These are phyloP conservation scores for Starmera dryadoides DNA, from an alignment of 805 yeast species.

Conservation along the genomic window DNA sequence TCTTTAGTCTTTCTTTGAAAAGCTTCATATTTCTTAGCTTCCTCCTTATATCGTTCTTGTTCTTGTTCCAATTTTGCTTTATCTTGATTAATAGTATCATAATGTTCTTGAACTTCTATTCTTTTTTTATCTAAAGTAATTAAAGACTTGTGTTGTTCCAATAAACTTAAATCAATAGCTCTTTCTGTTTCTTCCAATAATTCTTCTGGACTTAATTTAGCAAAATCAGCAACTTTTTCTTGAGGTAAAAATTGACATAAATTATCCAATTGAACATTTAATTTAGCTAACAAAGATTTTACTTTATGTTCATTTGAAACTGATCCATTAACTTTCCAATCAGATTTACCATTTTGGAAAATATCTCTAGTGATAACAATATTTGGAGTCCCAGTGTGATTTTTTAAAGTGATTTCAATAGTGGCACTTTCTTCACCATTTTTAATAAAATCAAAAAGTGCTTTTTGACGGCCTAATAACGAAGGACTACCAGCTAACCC, in stretches of 20 bases:
- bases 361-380: constrained; percentile 33
- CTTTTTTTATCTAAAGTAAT: constrained; percentile 41
- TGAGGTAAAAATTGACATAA: constrained; percentile 93
- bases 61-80: constrained; percentile 26
- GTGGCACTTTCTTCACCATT: constrained; percentile 39
- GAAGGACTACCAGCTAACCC: constrained; percentile 80
- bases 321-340: constrained; percentile 42
- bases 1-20: constrained; percentile 39
- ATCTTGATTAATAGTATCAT: constrained; percentile 21
- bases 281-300: constrained; percentile 32
- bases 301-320: constrained; percentile 37
- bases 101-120: constrained; percentile 29
- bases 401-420: constrained; percentile 29
- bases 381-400: constrained; percentile 29
- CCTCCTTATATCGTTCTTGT: constrained; percentile 35
- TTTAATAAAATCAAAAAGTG: constrained; percentile 61
- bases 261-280: constrained; percentile 83
- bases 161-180: constrained; percentile 61
- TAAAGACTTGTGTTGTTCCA: constrained; percentile 49
- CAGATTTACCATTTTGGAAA: constrained; percentile 32
- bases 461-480: constrained; percentile 61
- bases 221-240: constrained; percentile 90
- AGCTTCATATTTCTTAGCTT: constrained; percentile 39
- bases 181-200: constrained; percentile 72
- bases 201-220: constrained; percentile 69